These are phyloP conservation scores for Coemansia sp. DNA, from an alignment of 192 early-diverging fungal species.

Conservation along the genomic window DNA sequence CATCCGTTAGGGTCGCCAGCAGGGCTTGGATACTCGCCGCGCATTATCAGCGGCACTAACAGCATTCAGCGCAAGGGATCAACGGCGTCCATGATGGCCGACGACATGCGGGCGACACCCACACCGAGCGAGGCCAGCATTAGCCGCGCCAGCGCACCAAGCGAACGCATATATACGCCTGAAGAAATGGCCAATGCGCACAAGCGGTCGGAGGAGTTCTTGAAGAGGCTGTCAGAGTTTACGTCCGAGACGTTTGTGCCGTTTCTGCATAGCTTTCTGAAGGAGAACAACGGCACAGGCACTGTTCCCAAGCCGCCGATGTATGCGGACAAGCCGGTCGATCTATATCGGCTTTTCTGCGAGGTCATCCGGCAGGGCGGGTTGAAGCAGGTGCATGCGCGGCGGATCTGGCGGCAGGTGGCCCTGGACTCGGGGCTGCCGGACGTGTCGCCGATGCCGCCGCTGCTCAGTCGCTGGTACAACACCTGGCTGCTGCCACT, in stretches of 20 bases:
- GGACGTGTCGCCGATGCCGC: slow-evolving; percentile 42
- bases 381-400: slow-evolving; percentile 45
- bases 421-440: slow-evolving; percentile 47
- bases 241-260: slow-evolving; percentile 36
- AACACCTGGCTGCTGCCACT: slow-evolving; percentile 52
- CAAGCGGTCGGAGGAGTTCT: slow-evolving; percentile 40
- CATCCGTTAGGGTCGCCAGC: slow-evolving; percentile 20
- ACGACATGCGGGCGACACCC: slow-evolving; percentile 33
- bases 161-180: slow-evolving; percentile 19
- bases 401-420: slow-evolving; percentile 48
- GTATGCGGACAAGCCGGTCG: slow-evolving; percentile 36
- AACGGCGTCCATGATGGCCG: slow-evolving; percentile 25
- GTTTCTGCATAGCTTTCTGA: slow-evolving; percentile 45
- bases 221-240: slow-evolving; percentile 31
- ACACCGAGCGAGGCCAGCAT: slow-evolving; percentile 38
- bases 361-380: slow-evolving; percentile 48
- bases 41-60: slow-evolving; percentile 2
- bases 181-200: slow-evolving; percentile 42
- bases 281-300: slow-evolving; percentile 34
- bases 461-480: slow-evolving; percentile 53
- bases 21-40: slow-evolving; percentile 19
- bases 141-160: background rate
- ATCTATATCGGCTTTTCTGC: slow-evolving; percentile 46
- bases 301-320: slow-evolving; percentile 43
- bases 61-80: slow-evolving; percentile 35